Conservation (phyloP, 352 stramenopile genomes). For the Phytophthora meadii region DNA sequence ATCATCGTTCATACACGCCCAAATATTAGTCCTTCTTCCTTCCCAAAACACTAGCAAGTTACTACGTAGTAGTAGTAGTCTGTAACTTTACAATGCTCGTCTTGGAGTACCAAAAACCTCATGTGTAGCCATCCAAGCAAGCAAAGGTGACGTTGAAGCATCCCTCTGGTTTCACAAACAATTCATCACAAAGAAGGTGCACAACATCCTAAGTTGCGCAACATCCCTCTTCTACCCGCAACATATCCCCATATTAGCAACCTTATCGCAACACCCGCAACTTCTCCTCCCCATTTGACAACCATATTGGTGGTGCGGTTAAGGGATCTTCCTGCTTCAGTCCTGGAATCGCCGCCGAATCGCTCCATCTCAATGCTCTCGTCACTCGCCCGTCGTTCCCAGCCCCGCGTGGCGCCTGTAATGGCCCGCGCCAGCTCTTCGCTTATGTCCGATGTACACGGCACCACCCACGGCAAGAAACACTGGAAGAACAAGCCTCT, state of each 20-base stretch:
- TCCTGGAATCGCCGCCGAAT: slow-evolving; percentile 3
- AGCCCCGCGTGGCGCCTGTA: slow-evolving; percentile 20
- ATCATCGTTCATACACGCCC: no score
- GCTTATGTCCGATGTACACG: slow-evolving; percentile 91
- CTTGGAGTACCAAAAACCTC: no score
- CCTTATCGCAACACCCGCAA: slow-evolving; percentile 2
- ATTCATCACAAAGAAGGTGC: not conserved
- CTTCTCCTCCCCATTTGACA: not conserved
- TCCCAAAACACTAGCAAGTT: no score
- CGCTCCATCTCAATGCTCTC: slow-evolving; percentile 31
- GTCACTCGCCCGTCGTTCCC: slow-evolving; percentile 30
- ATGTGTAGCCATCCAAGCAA: not conserved
- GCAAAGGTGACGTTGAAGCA: slow-evolving; percentile 14
- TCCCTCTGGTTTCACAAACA: slow-evolving; percentile 25
- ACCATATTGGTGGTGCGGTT: not conserved
- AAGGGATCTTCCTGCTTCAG: slow-evolving; percentile 5
- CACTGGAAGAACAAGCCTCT: slow-evolving; percentile 97
- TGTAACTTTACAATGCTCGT: no score
- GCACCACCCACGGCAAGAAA: slow-evolving; percentile 89
- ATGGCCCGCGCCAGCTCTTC: slow-evolving; percentile 49
- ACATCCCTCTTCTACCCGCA: not conserved
- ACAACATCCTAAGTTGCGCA: not conserved
- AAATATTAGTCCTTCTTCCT: no score
- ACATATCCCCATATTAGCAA: not conserved
- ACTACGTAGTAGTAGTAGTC: no score